Conservation (phyloP, 345 rosid genomes). For the Noccaea bulbosa region DNA sequence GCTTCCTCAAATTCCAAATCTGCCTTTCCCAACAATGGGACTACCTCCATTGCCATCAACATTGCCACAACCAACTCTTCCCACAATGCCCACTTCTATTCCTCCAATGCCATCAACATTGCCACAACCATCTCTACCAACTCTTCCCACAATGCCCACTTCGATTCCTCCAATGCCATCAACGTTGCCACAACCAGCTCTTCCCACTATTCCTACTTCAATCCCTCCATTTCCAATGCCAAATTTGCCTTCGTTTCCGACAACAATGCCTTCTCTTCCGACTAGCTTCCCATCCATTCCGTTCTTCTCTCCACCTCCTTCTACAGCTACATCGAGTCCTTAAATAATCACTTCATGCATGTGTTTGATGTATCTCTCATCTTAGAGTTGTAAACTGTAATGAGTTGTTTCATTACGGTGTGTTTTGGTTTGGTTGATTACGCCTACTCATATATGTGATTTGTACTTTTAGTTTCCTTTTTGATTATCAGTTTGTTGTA, state of each 20-base stretch:
- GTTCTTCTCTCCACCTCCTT: conserved; percentile 15
- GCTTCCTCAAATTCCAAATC: conserved; percentile 25
- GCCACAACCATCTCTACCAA: neutral
- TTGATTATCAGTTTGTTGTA: conserved; percentile 1
- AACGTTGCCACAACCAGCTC: neutral
- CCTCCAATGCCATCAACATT: neutral
- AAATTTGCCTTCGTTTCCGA: neutral
- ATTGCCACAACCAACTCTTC: neutral
- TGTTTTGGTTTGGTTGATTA: conserved; percentile 6
- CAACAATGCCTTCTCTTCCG: conserved; percentile 19
- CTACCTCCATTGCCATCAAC: conserved; percentile 35
- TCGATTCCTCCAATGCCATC: conserved; percentile 27
- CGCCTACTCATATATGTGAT: neutral
- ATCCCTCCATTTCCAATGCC: neutral
- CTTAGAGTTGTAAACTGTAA: neutral
- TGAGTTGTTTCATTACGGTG: neutral
- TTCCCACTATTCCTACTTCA: neutral
- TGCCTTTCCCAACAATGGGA: conserved; percentile 5
- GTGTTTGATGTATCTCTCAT: conserved; percentile 5
- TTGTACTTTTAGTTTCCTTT: conserved; percentile 7
- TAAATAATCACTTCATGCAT: conserved; percentile 17
- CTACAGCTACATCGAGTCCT: conserved; percentile 20
- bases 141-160: neutral
- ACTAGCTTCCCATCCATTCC: conserved; percentile 20
- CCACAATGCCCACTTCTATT: too few relatives aligned